Base-by-base conservation (phyloP, 2,329 filamentous ascomycete genomes). In the Fusarium subtropicale region DNA sequence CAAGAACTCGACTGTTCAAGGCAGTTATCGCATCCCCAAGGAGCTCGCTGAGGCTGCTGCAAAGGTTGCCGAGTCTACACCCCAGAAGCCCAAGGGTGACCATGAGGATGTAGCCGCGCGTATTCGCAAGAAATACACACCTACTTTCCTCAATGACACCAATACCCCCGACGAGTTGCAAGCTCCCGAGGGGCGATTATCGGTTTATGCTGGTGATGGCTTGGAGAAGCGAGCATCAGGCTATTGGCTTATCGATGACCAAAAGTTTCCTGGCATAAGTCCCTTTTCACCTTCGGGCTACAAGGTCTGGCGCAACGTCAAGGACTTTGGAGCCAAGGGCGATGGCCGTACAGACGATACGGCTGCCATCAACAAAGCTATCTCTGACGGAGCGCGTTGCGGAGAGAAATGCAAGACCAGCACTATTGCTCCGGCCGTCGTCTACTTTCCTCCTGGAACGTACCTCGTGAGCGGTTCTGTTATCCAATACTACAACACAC, bases 401-500 rank as follows among this genome's bases (percentile, higher is more conserved):
- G 77, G 75, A 7, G 33, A 48, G 22, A 44, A 67, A 20, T 78
- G 74, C 50, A 50, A 26, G 1, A 44, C 84, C 5, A 80, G 82
- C n/a, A 76, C 75, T 10, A 64, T 65, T 7, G 47, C 53, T 7
- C 66, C 61, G 11, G 76, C 75, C 16, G 38, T 70, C 9, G 66
- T 78, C 16, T 77, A 76, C 56, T 77, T 78, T 58, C 76, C 76
- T 3, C 59, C 74, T 2, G 88, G 88, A 42, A 89, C 84, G 0
- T 91, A 91, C 71, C 53, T 86, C 1, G 82, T 89, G 56, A 87
- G 83, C 48, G 78, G 79, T 1, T 81, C 86, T 7, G 87, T 91
- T 61, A 83, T 88, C 53, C 83, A 88, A 71, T 89, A 87, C 71
- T 91, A 90, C 76, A 86, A 86, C 68, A 91, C 89, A 15, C 85